These are phyloP conservation scores for Kodamaea fungicola DNA, from an alignment of 1,139 yeast species.

Conservation along the genomic window DNA sequence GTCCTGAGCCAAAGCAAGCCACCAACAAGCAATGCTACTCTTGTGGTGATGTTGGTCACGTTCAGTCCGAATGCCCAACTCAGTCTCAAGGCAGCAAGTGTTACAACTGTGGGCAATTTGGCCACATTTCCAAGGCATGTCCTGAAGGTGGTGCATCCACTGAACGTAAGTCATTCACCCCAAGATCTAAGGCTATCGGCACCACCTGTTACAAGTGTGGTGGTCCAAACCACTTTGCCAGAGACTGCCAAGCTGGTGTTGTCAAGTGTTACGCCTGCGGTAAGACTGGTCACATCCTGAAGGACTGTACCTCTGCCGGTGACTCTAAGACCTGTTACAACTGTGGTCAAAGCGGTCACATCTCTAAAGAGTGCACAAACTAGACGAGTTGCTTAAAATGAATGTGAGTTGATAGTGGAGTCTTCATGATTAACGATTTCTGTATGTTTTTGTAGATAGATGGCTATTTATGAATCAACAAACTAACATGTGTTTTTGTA, in stretches of 20 bases:
- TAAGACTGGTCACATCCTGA: constrained; percentile 82
- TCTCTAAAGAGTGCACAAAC: constrained; percentile 61
- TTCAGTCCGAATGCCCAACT: constrained; percentile 63
- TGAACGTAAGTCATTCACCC: constrained; percentile 10
- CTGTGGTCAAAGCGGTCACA: constrained; percentile 39
- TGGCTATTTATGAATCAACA: constrained; percentile 1
- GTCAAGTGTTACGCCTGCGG: constrained; percentile 93
- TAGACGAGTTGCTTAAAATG: constrained; percentile 13
- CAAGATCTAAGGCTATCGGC: constrained; percentile 21
- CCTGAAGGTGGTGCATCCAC: constrained; percentile 25
- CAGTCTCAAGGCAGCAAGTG: constrained; percentile 49
- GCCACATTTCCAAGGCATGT: constrained; percentile 81
- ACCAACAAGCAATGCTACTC: constrained; percentile 86
- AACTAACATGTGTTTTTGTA: too few relatives aligned
- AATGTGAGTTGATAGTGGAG: constrained; percentile 8
- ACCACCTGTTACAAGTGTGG: constrained; percentile 89
- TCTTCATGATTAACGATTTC: constrained; percentile 10
- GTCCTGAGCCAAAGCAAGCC: constrained; percentile 83
- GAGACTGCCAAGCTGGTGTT: constrained; percentile 76
- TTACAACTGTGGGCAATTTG: constrained; percentile 65
- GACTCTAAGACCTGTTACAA: constrained; percentile 47
- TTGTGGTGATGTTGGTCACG: constrained; percentile 74
- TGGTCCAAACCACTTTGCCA: constrained; percentile 90
- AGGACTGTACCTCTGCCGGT: constrained; percentile 63
- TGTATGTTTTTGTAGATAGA: constrained; percentile 9